A percentile compares a stretch with the other conserved stretches of the same genome.
Conservation (phyloP, 2,329 filamentous ascomycete species). For the Arthrinium puccinioides region DNA sequence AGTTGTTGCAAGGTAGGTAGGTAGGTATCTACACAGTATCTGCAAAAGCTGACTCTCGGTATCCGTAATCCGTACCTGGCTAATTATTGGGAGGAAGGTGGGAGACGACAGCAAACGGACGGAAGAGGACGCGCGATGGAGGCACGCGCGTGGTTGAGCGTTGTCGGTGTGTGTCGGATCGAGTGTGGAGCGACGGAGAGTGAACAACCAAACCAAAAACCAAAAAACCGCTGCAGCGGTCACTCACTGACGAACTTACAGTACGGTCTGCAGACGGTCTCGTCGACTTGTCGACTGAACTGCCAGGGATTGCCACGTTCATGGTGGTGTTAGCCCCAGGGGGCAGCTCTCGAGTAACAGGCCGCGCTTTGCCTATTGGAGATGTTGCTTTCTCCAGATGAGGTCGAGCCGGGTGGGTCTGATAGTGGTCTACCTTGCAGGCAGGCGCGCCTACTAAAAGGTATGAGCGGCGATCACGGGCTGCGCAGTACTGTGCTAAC, state of each 20-base stretch:
- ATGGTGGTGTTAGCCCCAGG: background rate
- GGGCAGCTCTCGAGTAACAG: constrained; percentile 1
- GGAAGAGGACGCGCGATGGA: constrained; percentile 2
- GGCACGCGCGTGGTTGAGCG: constrained; percentile 1
- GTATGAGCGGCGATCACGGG: too few species aligned
- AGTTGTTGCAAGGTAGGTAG: background rate
- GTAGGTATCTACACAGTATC: background rate
- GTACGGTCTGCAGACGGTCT: too few species aligned
- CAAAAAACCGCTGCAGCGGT: too few species aligned
- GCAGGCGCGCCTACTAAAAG: too few species aligned
- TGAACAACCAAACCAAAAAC: too few species aligned
- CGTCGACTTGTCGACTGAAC: background rate
- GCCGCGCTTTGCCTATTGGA: background rate
- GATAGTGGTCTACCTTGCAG: too few species aligned
- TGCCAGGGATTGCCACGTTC: constrained; percentile 3
- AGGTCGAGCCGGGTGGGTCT: too few species aligned
- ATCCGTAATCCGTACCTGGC: too few species aligned
- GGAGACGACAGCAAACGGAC: constrained; percentile 1
- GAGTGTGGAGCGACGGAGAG: constrained; percentile 1
- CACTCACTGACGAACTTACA: too few species aligned
- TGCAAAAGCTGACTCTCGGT: too few species aligned
- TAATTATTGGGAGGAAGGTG: background rate
- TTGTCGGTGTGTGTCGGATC: background rate
- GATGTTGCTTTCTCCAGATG: background rate
- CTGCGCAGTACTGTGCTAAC: background rate